Evolutionary conservation across 176 grass and related monocot genomes (phyloP), one percentile per base, ranked within the genome.

Genomic region (Cocos nucifera): DNA sequence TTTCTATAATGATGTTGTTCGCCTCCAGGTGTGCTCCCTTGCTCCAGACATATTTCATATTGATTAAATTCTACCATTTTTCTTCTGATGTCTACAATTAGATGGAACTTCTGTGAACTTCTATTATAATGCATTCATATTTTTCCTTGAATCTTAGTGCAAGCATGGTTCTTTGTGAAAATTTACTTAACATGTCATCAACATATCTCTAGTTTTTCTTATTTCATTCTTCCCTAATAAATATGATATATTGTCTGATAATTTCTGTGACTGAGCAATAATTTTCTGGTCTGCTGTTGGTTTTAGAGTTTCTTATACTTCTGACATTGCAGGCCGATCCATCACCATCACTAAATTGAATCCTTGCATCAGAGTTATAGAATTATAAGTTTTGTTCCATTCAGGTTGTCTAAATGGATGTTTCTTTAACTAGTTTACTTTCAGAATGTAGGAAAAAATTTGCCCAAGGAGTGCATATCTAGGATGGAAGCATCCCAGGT

Each of bases 1-100:
- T 14, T 44, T 71, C 70, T 79, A 56, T 19, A 59, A 51, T 61
- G 76, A 77, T 54, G 73, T 78, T 14, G 67, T 89, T 70, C 79
- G 69, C 4, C 90, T 95, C 63, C 90, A 95, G 85, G 82, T 95
- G 69, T 62, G 32, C 32, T 39, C 32, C 9, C 32, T 39, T 39
- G 32, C 32, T 58, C 56, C 17, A 4, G 17, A 29, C 25, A 17
- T 18, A 17, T 30, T 29, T 59, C n/a, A 56, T 20, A 20, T 56
- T 9, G 4, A 22, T 22, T 20, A 7, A 18, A 3, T 6, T 18
- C 54, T 3, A 56, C 54, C 10, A 10, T 39, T 56, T 6, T 9
- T 56, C 54, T 22, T 56, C 54, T 22, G 21, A 18, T 56, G n/a
- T n/a, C n/a, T n/a, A n/a, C n/a, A n/a, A 6, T 20, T 9, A 20